These are phyloP conservation scores for Tagetes erecta DNA, from an alignment of 129 eudicot species.

Conservation along the genomic window DNA sequence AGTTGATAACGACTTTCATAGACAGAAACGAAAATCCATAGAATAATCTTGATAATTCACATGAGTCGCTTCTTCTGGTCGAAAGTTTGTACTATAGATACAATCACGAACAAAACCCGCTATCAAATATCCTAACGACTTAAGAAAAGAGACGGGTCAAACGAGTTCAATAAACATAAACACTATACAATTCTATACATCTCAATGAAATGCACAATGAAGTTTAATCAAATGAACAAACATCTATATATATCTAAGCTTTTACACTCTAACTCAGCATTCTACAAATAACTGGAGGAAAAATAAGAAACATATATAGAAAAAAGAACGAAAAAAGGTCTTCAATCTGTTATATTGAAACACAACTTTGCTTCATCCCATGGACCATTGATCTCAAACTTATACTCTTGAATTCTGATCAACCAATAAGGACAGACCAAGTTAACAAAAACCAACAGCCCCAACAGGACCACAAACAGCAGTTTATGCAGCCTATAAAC, in stretches of 20 bases:
- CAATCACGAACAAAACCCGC: too few species aligned
- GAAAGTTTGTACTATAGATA: too few species aligned
- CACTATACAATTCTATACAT: neutral
- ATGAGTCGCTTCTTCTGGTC: too few species aligned
- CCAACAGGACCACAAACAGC: constrained; percentile 58
- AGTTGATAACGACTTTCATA: too few species aligned
- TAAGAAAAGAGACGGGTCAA: too few species aligned
- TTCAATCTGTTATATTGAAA: constrained; percentile 77
- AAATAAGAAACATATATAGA: neutral
- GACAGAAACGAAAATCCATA: too few species aligned
- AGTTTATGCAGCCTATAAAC: constrained; percentile 58
- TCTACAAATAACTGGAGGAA: neutral
- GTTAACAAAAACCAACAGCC: constrained; percentile 68
- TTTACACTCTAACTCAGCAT: neutral
- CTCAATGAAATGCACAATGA: neutral
- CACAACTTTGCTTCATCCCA: constrained; percentile 98
- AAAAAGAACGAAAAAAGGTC: neutral
- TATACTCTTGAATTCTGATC: constrained; percentile 83
- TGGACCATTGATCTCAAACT: constrained; percentile 97
- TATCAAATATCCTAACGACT: too few species aligned
- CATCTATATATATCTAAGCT: neutral
- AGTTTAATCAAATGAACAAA: neutral
- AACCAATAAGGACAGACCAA: constrained; percentile 92
- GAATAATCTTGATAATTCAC: too few species aligned
- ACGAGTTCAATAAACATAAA: neutral